Evolutionary conservation across 2,329 filamentous ascomycete species (phyloP), one percentile per base, ranked within the genome.

Genomic region (Exophiala mesophila): DNA sequence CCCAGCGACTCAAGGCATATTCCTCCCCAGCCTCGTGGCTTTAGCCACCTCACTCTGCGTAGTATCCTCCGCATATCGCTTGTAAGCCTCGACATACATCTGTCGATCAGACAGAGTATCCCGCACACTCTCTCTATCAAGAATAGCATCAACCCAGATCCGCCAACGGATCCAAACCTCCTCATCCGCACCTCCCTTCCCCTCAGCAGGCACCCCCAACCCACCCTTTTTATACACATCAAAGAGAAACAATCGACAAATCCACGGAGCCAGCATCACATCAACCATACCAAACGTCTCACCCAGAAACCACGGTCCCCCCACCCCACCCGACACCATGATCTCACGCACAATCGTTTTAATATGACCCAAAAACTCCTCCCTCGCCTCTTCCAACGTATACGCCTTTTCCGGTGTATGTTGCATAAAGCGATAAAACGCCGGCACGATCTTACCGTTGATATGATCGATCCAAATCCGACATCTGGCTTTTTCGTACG

Each of bases 391-490:
- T 0, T 74, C 68, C 0, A 82, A 60, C 6, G 61, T 67, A 49
- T 71, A 72, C 0, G 45, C 31, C 29, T 61, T 56, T 3, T 48
- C 45, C 1, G 66, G 60, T 55, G 72, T 68, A 36, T 60, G 69
- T 52, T 73, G 70, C 48, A 77, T 56, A 50, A 77, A 77, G 38
- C 77, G 76, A 63, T 88, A 85, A 53, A 83, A 88, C 0, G 69
- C 72, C 0, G 85, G 82, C 12, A 88, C 73, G 43, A 89, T 78
- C 36, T 80, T 69, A 6, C 70, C 74, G 30, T 72, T 77, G 18
- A 85, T 73, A 53, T 84, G 87, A 53, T 89, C 83, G 31, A 81
- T 83, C 84, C 84, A 89, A 38, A 89, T 77, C 21, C 82, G 67
- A 21, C 76, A 78, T 17, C 78, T 63, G 3, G 85, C 85, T 36